A percentile compares a stretch with the other conserved stretches of the same genome.
Evolutionary conservation across 2,329 filamentous ascomycete species (phyloP).

Genomic region (Hirsutella thompsonii): DNA sequence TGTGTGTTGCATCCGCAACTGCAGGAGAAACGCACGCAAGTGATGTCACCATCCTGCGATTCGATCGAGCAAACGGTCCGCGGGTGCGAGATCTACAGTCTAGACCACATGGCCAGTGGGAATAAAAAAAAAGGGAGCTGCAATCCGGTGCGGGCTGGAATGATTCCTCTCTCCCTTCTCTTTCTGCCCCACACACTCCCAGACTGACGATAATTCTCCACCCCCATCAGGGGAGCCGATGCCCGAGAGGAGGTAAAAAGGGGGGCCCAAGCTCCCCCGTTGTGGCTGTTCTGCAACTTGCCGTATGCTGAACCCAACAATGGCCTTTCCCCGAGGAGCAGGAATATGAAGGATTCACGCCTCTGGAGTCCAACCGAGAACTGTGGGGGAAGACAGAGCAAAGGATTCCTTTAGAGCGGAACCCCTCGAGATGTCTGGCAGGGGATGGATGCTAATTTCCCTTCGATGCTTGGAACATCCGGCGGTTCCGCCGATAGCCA

Average conservation of each 20-base stretch:
- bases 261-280: too few relatives aligned
- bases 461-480: background rate
- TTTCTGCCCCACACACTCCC: background rate
- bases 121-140: background rate
- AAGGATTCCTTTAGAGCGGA: too few relatives aligned
- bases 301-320: too few relatives aligned
- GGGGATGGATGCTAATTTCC: background rate
- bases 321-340: background rate
- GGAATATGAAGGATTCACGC: background rate
- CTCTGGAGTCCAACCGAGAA: too few relatives aligned
- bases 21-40: background rate
- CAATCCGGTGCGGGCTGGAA: background rate
- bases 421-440: too few relatives aligned
- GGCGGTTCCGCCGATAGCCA: too few relatives aligned
- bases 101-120: conserved; percentile 2
- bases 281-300: too few relatives aligned
- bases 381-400: too few relatives aligned
- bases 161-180: background rate
- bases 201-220: too few relatives aligned
- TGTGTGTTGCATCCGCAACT: too few relatives aligned
- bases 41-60: conserved; percentile 1
- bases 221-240: too few relatives aligned
- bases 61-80: conserved; percentile 1
- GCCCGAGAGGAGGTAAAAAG: too few relatives aligned
- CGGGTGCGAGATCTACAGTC: conserved; percentile 3